Evolutionary conservation across 169 alveolate genomes (phyloP).

Genomic region (Plasmodium fragile): DNA sequence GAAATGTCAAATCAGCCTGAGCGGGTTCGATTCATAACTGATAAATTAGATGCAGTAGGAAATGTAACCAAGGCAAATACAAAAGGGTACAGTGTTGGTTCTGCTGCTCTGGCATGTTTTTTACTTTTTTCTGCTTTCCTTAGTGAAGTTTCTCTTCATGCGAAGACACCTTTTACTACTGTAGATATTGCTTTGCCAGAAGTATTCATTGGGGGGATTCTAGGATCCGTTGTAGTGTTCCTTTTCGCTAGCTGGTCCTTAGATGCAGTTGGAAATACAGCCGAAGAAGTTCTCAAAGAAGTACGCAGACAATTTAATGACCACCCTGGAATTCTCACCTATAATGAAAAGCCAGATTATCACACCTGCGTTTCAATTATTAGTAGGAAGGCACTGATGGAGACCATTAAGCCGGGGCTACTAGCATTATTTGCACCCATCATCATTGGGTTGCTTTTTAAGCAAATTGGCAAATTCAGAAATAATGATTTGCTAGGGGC

Average conservation of each 20-base stretch:
- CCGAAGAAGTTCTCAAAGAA: slow-evolving; percentile 89
- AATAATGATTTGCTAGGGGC: slow-evolving; percentile 82
- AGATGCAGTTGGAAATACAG: slow-evolving; percentile 90
- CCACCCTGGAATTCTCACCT: slow-evolving; percentile 83
- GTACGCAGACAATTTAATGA: slow-evolving; percentile 87
- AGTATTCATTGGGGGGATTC: slow-evolving; percentile 86
- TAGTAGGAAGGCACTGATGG: slow-evolving; percentile 86
- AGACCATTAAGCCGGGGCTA: slow-evolving; percentile 89
- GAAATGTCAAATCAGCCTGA: slow-evolving; percentile 88
- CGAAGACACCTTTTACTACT: slow-evolving; percentile 40
- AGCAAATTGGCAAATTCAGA: slow-evolving; percentile 82
- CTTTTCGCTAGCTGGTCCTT: slow-evolving; percentile 89
- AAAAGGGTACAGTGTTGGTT: slow-evolving; percentile 92
- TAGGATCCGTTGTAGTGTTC: slow-evolving; percentile 91
- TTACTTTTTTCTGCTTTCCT: slow-evolving; percentile 90
- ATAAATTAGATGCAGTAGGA: slow-evolving; percentile 92
- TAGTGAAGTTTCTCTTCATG: slow-evolving; percentile 77
- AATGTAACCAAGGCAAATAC: slow-evolving; percentile 92
- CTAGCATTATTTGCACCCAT: slow-evolving; percentile 84
- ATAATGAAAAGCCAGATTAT: slow-evolving; percentile 89
- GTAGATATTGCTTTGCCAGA: slow-evolving; percentile 83
- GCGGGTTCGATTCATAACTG: slow-evolving; percentile 88
- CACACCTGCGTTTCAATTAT: slow-evolving; percentile 88
- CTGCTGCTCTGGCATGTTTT: slow-evolving; percentile 91
- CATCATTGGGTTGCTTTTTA: slow-evolving; percentile 84